Conservation (phyloP, 768 basidiomycete species). For the Trametes coccinea region DNA sequence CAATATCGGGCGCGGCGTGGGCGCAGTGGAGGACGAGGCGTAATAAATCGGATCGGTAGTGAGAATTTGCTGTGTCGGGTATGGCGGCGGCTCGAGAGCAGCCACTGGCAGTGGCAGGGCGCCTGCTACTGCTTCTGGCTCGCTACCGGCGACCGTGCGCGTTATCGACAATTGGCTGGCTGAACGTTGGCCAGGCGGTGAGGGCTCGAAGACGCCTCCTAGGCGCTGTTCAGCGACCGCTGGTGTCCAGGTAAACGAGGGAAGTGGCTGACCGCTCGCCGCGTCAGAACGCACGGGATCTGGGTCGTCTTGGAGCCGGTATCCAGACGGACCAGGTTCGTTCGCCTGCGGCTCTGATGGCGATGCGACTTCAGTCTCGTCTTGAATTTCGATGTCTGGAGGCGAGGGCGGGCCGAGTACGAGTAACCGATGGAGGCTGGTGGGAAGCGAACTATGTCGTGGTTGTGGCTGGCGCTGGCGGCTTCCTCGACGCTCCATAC, state of each 20-base stretch:
- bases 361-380: not conserved
- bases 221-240: not conserved
- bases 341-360: not conserved
- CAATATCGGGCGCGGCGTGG: not conserved
- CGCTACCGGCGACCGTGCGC: not conserved
- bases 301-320: not conserved
- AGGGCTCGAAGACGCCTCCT: not conserved
- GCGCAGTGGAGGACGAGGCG: slow-evolving; percentile 5
- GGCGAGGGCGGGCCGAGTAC: slow-evolving; percentile 13
- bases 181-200: no score
- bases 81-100: slow-evolving; percentile 3
- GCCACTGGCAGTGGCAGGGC: not conserved
- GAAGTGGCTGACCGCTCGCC: slow-evolving; percentile 5
- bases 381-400: slow-evolving; percentile 1
- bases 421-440: slow-evolving; percentile 18
- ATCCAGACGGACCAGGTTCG: not conserved
- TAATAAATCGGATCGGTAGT: slow-evolving; percentile 15
- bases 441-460: slow-evolving; percentile 21
- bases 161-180: not conserved
- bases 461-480: slow-evolving; percentile 17
- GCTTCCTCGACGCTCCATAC: slow-evolving; percentile 21
- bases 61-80: not conserved
- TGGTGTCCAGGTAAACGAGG: slow-evolving; percentile 5
- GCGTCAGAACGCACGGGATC: slow-evolving; percentile 6
- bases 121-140: slow-evolving; percentile 1